Evolutionary conservation across 1,139 yeast genomes (phyloP).

Genomic region (Lodderomyces orthopsilosis): DNA sequence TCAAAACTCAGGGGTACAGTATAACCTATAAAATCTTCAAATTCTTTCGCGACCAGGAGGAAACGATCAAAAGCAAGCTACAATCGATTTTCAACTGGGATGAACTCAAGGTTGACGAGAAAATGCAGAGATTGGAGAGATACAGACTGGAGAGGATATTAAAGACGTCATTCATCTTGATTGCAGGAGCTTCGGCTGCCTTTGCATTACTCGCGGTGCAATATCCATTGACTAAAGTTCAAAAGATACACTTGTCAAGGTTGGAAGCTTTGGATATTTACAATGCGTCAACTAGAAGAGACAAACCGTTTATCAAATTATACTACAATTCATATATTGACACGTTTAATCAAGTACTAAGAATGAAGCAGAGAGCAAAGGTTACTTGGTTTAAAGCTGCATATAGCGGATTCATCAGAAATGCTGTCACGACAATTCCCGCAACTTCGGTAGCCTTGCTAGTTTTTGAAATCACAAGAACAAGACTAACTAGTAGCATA

Average conservation of each 20-base stretch:
- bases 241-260: slow-evolving; percentile 73
- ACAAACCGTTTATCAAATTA: slow-evolving; percentile 42
- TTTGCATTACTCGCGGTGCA: slow-evolving; percentile 72
- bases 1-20: slow-evolving; percentile 65
- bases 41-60: slow-evolving; percentile 45
- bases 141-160: slow-evolving; percentile 49
- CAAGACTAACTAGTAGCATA: slow-evolving; percentile 34
- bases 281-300: slow-evolving; percentile 37
- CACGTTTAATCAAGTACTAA: slow-evolving; percentile 58
- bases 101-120: slow-evolving; percentile 30
- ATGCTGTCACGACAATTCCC: slow-evolving; percentile 76
- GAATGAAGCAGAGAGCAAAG: slow-evolving; percentile 53
- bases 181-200: slow-evolving; percentile 93
- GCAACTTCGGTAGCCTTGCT: slow-evolving; percentile 84
- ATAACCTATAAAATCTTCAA: slow-evolving; percentile 59
- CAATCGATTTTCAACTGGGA: slow-evolving; percentile 20
- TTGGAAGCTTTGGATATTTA: slow-evolving; percentile 77
- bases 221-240: slow-evolving; percentile 78
- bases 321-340: slow-evolving; percentile 73
- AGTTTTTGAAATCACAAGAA: slow-evolving; percentile 80
- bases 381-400: slow-evolving; percentile 62
- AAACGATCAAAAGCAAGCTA: slow-evolving; percentile 20
- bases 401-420: slow-evolving; percentile 73
- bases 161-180: slow-evolving; percentile 66
- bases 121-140: slow-evolving; percentile 30